Conservation (phyloP, 148 eudicot genomes). For the Chenopodium suecicum region DNA sequence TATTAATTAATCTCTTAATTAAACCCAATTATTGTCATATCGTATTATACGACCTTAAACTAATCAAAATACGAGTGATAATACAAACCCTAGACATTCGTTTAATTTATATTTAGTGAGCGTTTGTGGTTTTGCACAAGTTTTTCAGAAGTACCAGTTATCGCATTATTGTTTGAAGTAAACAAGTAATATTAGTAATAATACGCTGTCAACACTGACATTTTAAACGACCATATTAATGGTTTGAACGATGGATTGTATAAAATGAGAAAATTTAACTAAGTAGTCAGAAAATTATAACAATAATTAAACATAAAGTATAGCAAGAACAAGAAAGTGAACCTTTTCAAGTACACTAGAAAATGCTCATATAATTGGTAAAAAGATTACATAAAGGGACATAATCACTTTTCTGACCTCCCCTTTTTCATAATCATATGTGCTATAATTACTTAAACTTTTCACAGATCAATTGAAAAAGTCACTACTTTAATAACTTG, state of each 20-base stretch:
- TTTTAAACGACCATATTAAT: too few species aligned
- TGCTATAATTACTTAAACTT: conserved; percentile 46
- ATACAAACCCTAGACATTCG: too few species aligned
- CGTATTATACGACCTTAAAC: background rate
- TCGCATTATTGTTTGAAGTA: too few species aligned
- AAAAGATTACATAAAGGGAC: conserved; percentile 28
- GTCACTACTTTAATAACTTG: conserved; percentile 4
- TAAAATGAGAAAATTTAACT: too few species aligned
- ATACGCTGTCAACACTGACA: too few species aligned
- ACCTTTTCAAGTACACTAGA: conserved; percentile 41
- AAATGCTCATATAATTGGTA: conserved; percentile 20
- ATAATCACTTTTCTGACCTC: conserved; percentile 35
- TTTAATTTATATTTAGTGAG: too few species aligned
- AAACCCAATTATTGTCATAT: background rate
- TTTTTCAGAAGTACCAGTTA: too few species aligned
- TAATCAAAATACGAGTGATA: background rate
- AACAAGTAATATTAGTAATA: too few species aligned
- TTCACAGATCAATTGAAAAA: conserved; percentile 27
- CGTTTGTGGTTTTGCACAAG: too few species aligned
- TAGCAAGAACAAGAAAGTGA: conserved; percentile 30
- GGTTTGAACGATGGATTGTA: too few species aligned
- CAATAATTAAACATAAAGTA: background rate
- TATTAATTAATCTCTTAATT: conserved; percentile 13
- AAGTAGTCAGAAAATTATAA: background rate
- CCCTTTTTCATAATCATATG: conserved; percentile 47